These are phyloP conservation scores for Pyrenophora teres DNA, from an alignment of 2,329 filamentous ascomycete species.

Conservation along the genomic window DNA sequence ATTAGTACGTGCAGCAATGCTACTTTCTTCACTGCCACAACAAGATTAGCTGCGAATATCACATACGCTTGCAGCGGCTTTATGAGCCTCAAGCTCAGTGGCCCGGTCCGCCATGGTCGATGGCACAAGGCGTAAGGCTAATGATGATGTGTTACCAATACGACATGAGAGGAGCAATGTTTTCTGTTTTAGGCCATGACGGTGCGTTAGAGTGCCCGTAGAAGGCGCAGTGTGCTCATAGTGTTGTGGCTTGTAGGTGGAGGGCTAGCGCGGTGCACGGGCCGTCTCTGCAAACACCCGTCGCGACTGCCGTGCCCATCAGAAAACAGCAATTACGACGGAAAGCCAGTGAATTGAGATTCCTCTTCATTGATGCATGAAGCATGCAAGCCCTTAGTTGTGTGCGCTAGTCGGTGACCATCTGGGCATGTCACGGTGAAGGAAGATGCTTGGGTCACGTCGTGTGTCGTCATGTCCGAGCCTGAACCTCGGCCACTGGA, in stretches of 20 bases:
- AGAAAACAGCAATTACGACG: neutral
- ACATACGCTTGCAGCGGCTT: conserved; percentile 44
- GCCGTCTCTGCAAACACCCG: conserved; percentile 12
- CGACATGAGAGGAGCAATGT: neutral
- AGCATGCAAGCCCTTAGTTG: neutral
- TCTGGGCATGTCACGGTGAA: neutral
- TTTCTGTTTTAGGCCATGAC: conserved; percentile 10
- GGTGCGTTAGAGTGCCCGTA: neutral
- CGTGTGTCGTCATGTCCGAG: conserved; percentile 14
- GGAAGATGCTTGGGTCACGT: neutral
- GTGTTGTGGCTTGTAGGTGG: conserved; percentile 20
- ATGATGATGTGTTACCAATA: neutral
- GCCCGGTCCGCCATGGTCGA: conserved; percentile 35
- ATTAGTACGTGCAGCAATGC: conserved; percentile 22
- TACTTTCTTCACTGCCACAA: neutral
- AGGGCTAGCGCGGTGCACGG: conserved; percentile 25
- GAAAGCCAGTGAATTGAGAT: neutral
- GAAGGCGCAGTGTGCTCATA: conserved; percentile 3
- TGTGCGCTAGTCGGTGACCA: neutral
- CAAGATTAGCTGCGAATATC: conserved; percentile 21
- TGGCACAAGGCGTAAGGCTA: neutral
- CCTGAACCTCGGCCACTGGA: conserved; percentile 41
- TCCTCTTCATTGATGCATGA: neutral
- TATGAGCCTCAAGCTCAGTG: conserved; percentile 34
- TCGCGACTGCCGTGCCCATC: conserved; percentile 6